Base-by-base conservation (phyloP, 805 yeast species). In the Nakazawaea laoshanensis region DNA sequence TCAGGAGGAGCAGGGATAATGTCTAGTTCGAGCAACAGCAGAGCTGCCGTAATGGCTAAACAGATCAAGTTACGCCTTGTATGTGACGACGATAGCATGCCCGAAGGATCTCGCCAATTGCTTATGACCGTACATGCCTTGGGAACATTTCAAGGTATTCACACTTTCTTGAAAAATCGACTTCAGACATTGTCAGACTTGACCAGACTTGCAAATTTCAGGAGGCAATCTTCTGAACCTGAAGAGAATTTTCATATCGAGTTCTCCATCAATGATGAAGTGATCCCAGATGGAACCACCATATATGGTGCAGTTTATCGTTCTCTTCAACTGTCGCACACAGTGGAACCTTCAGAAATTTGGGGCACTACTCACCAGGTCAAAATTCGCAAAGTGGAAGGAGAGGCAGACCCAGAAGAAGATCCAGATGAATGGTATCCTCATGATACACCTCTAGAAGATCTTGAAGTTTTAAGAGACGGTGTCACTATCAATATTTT, bases 301-400 rank as follows among this genome's bases (percentile, higher is more conserved):
- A 66, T 85, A 2, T 82, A 76, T 53, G 92, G 92, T 1, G 88
- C 86, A 0, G 59, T 81, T 5, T 76, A 74, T 48, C 67, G 70
- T 30, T 56, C 71, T 3, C 48, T 68, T 10, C 67, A 70, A 47
- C 32, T 40, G 6, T 44, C 55, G 12, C 43, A 65, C 1, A 46
- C 48, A 15, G 61, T 73, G 18, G 69, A 75, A 17, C 58, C 75
- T 0, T 49, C 52, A 6, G 59, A 49, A 31, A 58, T 85, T 12
- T 84, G 94, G 89, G 49, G 60, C 3, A 61, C 57, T n/a, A 48
- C 53, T 4, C 88, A 77, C 41, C 59, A 57, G 1, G 61, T 80
- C 9, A 59, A 63, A 6, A 79, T 61, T 49, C 55, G 65, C 33
- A 65, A 55, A 37, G 57, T 51, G 3, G 42, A 38, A 14, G 61